Percentiles rank a stretch among this genome's conserved stretches.
phyloP scores from a whole-genome alignment of 805 yeast genomes.

The Teunomyces kruisii region DNA sequence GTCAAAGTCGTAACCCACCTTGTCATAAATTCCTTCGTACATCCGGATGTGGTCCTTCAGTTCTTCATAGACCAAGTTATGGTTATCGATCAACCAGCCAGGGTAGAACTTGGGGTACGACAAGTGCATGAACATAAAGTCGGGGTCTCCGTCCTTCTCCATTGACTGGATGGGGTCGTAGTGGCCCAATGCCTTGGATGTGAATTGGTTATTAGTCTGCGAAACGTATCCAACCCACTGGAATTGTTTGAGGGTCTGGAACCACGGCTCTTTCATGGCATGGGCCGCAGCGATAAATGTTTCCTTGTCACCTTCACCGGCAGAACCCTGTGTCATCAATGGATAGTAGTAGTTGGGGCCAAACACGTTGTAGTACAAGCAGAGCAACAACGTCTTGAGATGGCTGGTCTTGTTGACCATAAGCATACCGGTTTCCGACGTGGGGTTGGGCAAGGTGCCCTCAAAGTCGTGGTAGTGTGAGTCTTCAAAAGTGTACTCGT shows the following conservation, averaged over 20 bases:
- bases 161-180: conserved; percentile 36
- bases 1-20: conserved; percentile 44
- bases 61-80: conserved; percentile 34
- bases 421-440: conserved; percentile 71
- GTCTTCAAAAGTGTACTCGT: conserved; percentile 20
- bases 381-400: conserved; percentile 54
- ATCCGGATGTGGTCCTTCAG: conserved; percentile 38
- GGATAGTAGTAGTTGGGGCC: conserved; percentile 72
- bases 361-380: conserved; percentile 61
- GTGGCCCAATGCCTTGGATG: conserved; percentile 33
- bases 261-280: conserved; percentile 47
- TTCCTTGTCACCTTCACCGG: conserved; percentile 83
- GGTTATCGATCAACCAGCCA: conserved; percentile 27
- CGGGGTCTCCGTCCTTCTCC: conserved; percentile 13
- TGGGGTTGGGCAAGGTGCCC: conserved; percentile 64
- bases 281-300: conserved; percentile 71
- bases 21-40: conserved; percentile 34
- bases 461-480: conserved; percentile 59
- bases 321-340: conserved; percentile 65
- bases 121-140: conserved; percentile 51
- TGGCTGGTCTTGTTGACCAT: conserved; percentile 61
- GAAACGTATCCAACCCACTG: conserved; percentile 38
- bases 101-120: conserved; percentile 55
- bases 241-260: conserved; percentile 51
- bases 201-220: conserved; percentile 20